Conservation (phyloP, 2,329 filamentous ascomycete species). For the Xylariaceae sp. region DNA sequence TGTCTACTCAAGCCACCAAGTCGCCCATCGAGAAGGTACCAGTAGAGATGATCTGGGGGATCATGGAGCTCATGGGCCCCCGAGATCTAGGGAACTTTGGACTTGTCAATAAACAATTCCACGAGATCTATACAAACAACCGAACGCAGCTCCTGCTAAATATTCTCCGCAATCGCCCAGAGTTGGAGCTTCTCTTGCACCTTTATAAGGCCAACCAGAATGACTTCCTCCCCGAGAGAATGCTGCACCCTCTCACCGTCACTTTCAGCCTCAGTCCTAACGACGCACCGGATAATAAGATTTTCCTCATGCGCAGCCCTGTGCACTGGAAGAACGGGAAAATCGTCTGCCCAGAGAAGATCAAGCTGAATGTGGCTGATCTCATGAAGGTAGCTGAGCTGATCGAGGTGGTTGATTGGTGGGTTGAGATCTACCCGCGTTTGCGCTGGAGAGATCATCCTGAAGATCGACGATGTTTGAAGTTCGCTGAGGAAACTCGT, state of each 20-base stretch:
- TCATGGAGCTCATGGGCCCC: conserved; percentile 54
- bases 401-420: conserved; percentile 46
- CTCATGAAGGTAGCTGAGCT: conserved; percentile 42
- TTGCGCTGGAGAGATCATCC: conserved; percentile 56
- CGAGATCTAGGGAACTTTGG: conserved; percentile 49
- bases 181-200: conserved; percentile 54
- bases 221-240: conserved; percentile 34
- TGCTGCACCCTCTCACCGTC: conserved; percentile 38
- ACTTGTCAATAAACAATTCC: conserved; percentile 47
- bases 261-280: conserved; percentile 29
- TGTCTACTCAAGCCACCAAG: neutral
- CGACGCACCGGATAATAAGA: conserved; percentile 20
- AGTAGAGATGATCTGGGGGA: conserved; percentile 55
- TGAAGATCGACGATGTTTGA: conserved; percentile 54
- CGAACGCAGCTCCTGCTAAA: conserved; percentile 51
- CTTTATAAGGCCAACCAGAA: conserved; percentile 51
- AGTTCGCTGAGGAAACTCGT: conserved; percentile 51
- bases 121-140: conserved; percentile 50
- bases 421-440: conserved; percentile 48
- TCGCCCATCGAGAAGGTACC: conserved; percentile 42
- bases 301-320: conserved; percentile 27
- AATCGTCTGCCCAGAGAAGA: conserved; percentile 34
- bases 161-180: conserved; percentile 51
- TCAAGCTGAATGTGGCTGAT: conserved; percentile 35
- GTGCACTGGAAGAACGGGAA: conserved; percentile 31